phyloP scores from a whole-genome alignment of 2,329 filamentous ascomycete genomes.

The Aspergillus floridensis region DNA sequence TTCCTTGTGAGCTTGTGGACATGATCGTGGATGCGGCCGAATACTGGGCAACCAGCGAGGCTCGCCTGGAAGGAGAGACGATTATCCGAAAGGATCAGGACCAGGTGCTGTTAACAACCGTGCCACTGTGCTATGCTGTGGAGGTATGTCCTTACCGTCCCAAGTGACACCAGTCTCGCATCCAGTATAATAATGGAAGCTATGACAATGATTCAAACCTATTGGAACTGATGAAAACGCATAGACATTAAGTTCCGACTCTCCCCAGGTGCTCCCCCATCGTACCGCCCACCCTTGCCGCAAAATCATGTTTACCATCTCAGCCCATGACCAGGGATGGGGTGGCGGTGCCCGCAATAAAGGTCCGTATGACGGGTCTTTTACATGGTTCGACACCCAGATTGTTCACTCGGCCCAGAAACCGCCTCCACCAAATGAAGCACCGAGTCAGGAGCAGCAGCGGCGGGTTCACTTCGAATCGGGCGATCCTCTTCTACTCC shows the following conservation, averaged over 20 bases:
- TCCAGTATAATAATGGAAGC: background rate
- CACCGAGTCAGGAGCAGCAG: constrained; percentile 16
- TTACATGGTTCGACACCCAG: constrained; percentile 41
- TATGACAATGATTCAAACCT: background rate
- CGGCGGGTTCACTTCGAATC: constrained; percentile 19
- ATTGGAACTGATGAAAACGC: background rate
- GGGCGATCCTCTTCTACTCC: constrained; percentile 29
- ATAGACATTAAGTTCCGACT: constrained; percentile 15
- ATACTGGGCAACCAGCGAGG: constrained; percentile 31
- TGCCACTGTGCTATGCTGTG: constrained; percentile 36
- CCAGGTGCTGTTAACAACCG: constrained; percentile 34
- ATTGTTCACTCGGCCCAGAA: constrained; percentile 27
- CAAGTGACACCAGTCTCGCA: background rate
- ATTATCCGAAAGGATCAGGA: constrained; percentile 33
- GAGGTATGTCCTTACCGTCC: constrained; percentile 18
- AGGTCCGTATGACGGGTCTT: constrained; percentile 32
- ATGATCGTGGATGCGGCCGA: constrained; percentile 40
- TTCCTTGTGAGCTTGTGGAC: constrained; percentile 41
- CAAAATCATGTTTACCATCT: constrained; percentile 37
- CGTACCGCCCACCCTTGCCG: constrained; percentile 38
- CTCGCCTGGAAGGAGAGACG: constrained; percentile 19
- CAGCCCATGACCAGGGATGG: constrained; percentile 40
- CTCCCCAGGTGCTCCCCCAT: constrained; percentile 30
- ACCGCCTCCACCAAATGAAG: constrained; percentile 16
- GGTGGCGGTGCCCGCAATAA: constrained; percentile 18